phyloP scores from a whole-genome alignment of 2,329 filamentous ascomycete species.

The Metarhizium album region DNA sequence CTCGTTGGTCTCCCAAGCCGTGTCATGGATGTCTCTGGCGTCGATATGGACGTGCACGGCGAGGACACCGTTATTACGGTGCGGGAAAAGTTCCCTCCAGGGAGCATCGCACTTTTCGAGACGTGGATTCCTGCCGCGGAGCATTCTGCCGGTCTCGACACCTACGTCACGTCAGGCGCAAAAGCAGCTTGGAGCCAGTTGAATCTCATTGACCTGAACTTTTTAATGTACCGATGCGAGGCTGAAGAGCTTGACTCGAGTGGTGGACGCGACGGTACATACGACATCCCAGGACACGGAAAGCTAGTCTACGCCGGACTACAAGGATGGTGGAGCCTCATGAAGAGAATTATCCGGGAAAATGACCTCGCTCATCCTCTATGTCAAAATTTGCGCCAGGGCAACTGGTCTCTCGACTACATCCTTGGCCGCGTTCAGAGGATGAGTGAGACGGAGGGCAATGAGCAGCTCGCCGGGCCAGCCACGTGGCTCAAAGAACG shows the following conservation, averaged over 20 bases:
- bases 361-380: slow-evolving; percentile 91
- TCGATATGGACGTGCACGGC: slow-evolving; percentile 60
- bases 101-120: slow-evolving; percentile 89
- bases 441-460: slow-evolving; percentile 52
- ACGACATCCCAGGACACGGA: slow-evolving; percentile 74
- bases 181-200: slow-evolving; percentile 67
- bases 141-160: slow-evolving; percentile 72
- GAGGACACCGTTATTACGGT: slow-evolving; percentile 72
- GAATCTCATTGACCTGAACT: slow-evolving; percentile 77
- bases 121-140: slow-evolving; percentile 89
- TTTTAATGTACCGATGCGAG: slow-evolving; percentile 82
- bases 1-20: slow-evolving; percentile 78
- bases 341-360: slow-evolving; percentile 72
- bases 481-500: slow-evolving; percentile 72
- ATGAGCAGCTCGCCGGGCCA: slow-evolving; percentile 51
- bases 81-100: slow-evolving; percentile 76
- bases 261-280: slow-evolving; percentile 72
- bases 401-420: slow-evolving; percentile 88
- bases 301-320: slow-evolving; percentile 87
- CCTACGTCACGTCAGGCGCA: slow-evolving; percentile 73
- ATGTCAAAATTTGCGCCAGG: slow-evolving; percentile 84
- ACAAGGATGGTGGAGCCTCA: slow-evolving; percentile 96
- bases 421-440: slow-evolving; percentile 68
- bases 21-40: slow-evolving; percentile 62
- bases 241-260: slow-evolving; percentile 76